Conservation (phyloP, 345 rosid genomes). For the Eucalyptus grandis region DNA sequence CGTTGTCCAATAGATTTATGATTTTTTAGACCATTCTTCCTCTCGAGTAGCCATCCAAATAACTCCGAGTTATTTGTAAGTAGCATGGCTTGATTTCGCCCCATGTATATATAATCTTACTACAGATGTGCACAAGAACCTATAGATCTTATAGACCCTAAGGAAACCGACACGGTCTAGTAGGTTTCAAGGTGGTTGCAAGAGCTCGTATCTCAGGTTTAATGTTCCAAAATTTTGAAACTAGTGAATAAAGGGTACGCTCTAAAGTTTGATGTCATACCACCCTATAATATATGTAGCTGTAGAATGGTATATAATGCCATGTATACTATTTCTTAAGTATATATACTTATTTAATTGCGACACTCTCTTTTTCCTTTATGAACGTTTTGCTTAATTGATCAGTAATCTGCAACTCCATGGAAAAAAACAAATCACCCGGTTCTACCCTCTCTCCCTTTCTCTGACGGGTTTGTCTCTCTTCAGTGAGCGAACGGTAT, state of each 20-base stretch:
- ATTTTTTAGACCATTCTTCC: background rate
- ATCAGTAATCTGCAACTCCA: too few relatives aligned
- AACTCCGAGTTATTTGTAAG: rapidly evolving
- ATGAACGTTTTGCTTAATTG: background rate
- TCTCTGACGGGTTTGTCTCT: background rate
- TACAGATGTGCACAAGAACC: background rate
- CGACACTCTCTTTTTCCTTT: background rate
- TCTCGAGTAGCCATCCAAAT: background rate
- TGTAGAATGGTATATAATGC: background rate
- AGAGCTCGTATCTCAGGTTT: background rate
- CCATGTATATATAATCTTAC: background rate
- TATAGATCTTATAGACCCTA: background rate
- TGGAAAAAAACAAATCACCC: background rate
- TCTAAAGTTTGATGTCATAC: background rate
- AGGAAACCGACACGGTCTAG: background rate
- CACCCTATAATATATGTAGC: background rate
- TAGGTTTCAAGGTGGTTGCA: background rate
- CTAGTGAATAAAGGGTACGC: background rate
- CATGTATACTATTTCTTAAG: background rate
- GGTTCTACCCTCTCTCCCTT: background rate
- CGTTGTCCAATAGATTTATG: rapidly evolving
- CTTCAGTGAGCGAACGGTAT: background rate
- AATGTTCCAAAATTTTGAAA: background rate
- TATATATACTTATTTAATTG: background rate
- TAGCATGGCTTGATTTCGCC: background rate